Percentiles rank a stretch among this genome's conserved stretches.
Conservation (phyloP, 768 basidiomycete species). For the Dendrothele bispora region DNA sequence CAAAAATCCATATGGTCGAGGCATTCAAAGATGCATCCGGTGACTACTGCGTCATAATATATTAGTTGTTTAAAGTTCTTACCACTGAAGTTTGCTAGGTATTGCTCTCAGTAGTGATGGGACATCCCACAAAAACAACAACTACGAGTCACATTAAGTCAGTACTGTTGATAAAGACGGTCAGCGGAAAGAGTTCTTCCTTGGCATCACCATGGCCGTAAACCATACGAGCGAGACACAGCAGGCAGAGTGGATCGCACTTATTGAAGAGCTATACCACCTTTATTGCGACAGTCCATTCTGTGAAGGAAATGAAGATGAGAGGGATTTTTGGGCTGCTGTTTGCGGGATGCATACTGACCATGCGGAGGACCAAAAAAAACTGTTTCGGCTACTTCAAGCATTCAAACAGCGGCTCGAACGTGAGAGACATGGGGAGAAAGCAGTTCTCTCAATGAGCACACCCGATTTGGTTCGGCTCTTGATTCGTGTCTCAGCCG, state of each 20-base stretch:
- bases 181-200: not conserved
- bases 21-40: no score
- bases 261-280: slow-evolving; percentile 11
- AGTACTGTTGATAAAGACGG: not conserved
- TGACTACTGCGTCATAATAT: no score
- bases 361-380: slow-evolving; percentile 26
- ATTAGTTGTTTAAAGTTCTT: no score
- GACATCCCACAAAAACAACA: slow-evolving; percentile 13
- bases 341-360: slow-evolving; percentile 17
- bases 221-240: slow-evolving; percentile 22
- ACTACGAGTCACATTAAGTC: slow-evolving; percentile 13
- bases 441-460: not conserved
- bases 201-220: slow-evolving; percentile 11
- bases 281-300: slow-evolving; percentile 10
- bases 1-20: no score
- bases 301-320: not conserved
- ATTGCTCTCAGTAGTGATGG: slow-evolving; percentile 14
- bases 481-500: not conserved
- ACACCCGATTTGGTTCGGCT: not conserved
- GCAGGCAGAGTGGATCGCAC: slow-evolving; percentile 15
- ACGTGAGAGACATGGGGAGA: not conserved
- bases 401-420: slow-evolving; percentile 1
- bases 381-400: slow-evolving; percentile 8
- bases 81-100: not conserved
- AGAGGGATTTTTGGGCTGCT: slow-evolving; percentile 6